These are phyloP conservation scores for Aspergillus sojae DNA, from an alignment of 2,329 filamentous ascomycete genomes.

Conservation along the genomic window DNA sequence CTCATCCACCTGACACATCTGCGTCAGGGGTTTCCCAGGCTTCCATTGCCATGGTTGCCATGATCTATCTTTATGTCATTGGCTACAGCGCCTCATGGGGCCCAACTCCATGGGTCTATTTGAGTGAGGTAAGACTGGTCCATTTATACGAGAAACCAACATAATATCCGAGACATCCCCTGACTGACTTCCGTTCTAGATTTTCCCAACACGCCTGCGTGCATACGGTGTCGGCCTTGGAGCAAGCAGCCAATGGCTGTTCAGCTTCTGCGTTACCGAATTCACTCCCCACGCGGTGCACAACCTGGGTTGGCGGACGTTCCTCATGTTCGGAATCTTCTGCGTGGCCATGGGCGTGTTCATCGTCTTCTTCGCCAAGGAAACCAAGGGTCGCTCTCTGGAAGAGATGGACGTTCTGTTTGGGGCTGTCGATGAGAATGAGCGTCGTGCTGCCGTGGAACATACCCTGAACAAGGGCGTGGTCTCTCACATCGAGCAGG, in stretches of 20 bases:
- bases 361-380: constrained; percentile 40
- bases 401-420: constrained; percentile 44
- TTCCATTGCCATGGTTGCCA: constrained; percentile 45
- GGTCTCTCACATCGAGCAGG: constrained; percentile 25
- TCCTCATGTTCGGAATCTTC: constrained; percentile 47
- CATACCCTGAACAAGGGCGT: constrained; percentile 30
- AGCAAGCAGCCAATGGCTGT: constrained; percentile 43
- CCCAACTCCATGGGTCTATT: constrained; percentile 38
- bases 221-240: constrained; percentile 45
- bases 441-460: constrained; percentile 29
- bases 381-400: constrained; percentile 41
- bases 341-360: constrained; percentile 41
- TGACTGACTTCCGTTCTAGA: constrained; percentile 22
- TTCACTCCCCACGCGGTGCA: constrained; percentile 45
- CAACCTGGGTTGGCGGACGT: constrained; percentile 42
- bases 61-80: constrained; percentile 53
- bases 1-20: constrained; percentile 34
- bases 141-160: neutral
- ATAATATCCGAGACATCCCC: neutral
- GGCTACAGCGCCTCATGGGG: constrained; percentile 31
- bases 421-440: constrained; percentile 29
- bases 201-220: constrained; percentile 44
- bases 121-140: constrained; percentile 31
- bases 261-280: constrained; percentile 47
- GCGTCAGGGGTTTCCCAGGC: constrained; percentile 32